phyloP scores from a whole-genome alignment of 1,284 basidiomycete genomes.

The Rhodotorula mucilaginosa region DNA sequence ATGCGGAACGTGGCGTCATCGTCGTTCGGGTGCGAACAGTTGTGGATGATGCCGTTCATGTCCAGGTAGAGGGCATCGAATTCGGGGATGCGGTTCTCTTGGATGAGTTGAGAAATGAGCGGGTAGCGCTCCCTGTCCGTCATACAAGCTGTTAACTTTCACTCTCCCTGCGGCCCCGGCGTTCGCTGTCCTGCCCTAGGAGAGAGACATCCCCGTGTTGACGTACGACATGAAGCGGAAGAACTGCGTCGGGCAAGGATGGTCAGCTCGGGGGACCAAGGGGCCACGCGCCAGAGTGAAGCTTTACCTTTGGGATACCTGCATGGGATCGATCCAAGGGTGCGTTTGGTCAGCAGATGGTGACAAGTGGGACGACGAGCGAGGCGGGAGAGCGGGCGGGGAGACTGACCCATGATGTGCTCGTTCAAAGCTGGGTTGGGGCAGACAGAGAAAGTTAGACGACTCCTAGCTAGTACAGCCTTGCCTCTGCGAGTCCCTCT shows the following conservation, averaged over 20 bases:
- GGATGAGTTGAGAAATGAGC: conserved; percentile 93
- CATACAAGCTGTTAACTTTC: too few relatives aligned
- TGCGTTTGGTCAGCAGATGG: background rate
- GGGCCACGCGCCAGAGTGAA: rapidly evolving
- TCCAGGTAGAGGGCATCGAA: conserved; percentile 65
- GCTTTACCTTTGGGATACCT: conserved; percentile 41
- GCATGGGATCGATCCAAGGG: background rate
- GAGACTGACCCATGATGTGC: conserved; percentile 22
- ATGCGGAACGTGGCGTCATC: conserved; percentile 91
- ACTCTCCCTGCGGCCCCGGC: background rate
- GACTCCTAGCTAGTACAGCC: background rate
- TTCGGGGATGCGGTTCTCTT: conserved; percentile 96
- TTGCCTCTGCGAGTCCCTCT: too few relatives aligned
- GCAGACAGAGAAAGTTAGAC: background rate
- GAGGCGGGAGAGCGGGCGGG: background rate
- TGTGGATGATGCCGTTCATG: conserved; percentile 99
- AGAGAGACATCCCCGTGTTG: too few relatives aligned
- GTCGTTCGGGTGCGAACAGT: conserved; percentile 93
- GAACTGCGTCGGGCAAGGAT: conserved; percentile 26
- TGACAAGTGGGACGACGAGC: background rate
- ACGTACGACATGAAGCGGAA: conserved; percentile 44
- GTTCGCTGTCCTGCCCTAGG: too few relatives aligned
- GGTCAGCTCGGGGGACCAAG: background rate
- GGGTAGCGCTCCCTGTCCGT: conserved; percentile 84
- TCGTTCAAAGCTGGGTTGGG: background rate